Percentiles rank a stretch among this genome's conserved stretches.
These are phyloP conservation scores for Parathielavia appendiculata DNA, from an alignment of 495 filamentous ascomycete genomes.

Conservation along the genomic window DNA sequence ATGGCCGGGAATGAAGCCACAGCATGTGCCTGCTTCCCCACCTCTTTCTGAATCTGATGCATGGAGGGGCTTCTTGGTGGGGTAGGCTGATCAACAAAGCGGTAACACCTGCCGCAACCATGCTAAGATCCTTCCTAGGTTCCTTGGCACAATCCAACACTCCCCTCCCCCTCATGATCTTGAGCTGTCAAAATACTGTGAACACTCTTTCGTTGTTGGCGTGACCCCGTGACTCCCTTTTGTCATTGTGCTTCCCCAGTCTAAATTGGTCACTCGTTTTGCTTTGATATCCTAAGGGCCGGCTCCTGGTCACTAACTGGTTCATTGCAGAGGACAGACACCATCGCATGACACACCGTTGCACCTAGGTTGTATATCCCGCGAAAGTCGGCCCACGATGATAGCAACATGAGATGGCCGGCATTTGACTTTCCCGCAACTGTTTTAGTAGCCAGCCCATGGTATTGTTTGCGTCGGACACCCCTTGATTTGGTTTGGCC, in stretches of 20 bases:
- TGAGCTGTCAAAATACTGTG: background rate
- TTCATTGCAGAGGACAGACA: background rate
- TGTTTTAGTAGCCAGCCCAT: background rate
- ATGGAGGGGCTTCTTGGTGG: background rate
- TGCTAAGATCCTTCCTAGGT: background rate
- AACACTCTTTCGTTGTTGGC: background rate
- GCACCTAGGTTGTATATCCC: background rate
- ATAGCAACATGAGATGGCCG: background rate
- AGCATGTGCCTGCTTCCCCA: background rate
- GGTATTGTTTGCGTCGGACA: background rate
- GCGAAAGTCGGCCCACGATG: background rate
- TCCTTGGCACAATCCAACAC: background rate
- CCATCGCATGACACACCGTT: background rate
- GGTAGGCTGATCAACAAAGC: background rate
- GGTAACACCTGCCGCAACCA: background rate
- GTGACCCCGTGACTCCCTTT: background rate
- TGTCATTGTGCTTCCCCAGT: background rate
- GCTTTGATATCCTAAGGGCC: background rate
- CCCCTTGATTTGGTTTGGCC: background rate
- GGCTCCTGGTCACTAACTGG: background rate
- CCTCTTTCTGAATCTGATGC: background rate
- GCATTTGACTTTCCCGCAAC: background rate
- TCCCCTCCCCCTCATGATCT: background rate
- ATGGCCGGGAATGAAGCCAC: background rate
- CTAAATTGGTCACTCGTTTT: conserved; percentile 1